Evolutionary conservation across 73 alveolate species (phyloP), one percentile per base, ranked within the genome.

Genomic region (Paramecium octaurelia): DNA sequence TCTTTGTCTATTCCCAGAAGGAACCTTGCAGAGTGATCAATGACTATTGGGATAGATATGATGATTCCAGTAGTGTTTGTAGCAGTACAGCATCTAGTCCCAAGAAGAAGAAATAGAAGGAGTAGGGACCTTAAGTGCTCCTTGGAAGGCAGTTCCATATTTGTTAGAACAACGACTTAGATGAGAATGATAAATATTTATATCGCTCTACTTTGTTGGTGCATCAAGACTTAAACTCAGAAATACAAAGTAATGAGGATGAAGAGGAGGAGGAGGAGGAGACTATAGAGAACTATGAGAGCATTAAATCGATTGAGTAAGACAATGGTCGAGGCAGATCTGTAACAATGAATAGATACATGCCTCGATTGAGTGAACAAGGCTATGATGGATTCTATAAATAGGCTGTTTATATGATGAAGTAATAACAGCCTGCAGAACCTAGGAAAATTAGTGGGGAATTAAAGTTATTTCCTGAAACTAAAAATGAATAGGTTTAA

Each of bases 341-440:
- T 9, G 5, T 43, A 3, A 27, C 91, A 3, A 27, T 10, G 9
- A 23, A 80, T 80, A 80, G 73, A 80, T 80, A 80, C 46, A 44
- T 40, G 73, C 91, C 91, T 43, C 18, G 48, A 8, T 48, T 80
- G 21, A 42, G 57, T 80, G 76, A 80, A 80, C 18, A 40, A 23
- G 91, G 91, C n/a, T 80, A 80, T 80, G 91, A 80, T 80, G 91
- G 73, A n/a, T 80, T 80, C 16, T 80, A 80, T 80, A 44, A 80
- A 35, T 43, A 80, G 12, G 91, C 76, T 80, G 29, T 21, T 24
- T 80, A 42, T 48, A 8, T 80, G n/a, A 40, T 80, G 91, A 80
- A 73, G 18, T 16, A 73, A 73, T 38, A 73, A 43, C 31, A 64
- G 12, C 31, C 31, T 54, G 69, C 69, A 54, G 69, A 54, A n/a